Conservation (phyloP, 1,284 basidiomycete genomes). For the Peniophora sp. region DNA sequence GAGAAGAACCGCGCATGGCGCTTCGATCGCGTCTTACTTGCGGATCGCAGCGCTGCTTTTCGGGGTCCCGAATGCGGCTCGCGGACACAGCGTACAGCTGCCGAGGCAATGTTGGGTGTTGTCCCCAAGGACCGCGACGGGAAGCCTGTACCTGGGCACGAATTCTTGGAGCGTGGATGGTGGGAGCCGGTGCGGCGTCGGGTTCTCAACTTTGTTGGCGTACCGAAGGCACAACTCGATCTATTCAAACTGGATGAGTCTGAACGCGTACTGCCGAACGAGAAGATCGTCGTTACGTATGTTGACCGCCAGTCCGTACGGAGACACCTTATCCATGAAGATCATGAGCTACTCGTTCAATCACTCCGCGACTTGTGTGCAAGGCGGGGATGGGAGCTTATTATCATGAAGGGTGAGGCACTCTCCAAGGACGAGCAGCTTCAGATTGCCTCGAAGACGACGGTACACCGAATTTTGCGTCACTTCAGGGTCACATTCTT, state of each 20-base stretch:
- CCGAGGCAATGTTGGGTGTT: constrained; percentile 34
- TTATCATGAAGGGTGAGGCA: constrained; percentile 57
- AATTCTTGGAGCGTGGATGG: constrained; percentile 31
- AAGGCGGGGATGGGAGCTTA: constrained; percentile 54
- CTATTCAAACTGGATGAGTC: constrained; percentile 18
- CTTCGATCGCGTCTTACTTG: constrained; percentile 56
- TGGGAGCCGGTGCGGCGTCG: constrained; percentile 61
- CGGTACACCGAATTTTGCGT: constrained; percentile 32
- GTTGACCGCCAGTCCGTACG: constrained; percentile 58
- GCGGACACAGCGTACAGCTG: constrained; percentile 60
- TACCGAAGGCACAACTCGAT: constrained; percentile 21
- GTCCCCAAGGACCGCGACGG: constrained; percentile 2
- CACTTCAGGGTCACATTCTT: background rate
- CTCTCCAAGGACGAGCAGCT: constrained; percentile 70
- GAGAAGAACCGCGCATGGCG: constrained; percentile 31
- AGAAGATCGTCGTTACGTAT: constrained; percentile 62
- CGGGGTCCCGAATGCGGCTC: constrained; percentile 54
- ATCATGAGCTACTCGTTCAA: constrained; percentile 51
- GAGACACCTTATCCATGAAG: constrained; percentile 49
- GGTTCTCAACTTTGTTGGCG: constrained; percentile 57
- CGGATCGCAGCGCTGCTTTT: constrained; percentile 70
- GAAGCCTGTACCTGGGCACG: background rate
- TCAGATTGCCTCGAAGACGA: constrained; percentile 51
- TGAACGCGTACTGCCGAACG: constrained; percentile 7
- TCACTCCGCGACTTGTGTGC: constrained; percentile 47